Evolutionary conservation across 306 rosid species (phyloP).

Genomic region (Quercus alba): DNA sequence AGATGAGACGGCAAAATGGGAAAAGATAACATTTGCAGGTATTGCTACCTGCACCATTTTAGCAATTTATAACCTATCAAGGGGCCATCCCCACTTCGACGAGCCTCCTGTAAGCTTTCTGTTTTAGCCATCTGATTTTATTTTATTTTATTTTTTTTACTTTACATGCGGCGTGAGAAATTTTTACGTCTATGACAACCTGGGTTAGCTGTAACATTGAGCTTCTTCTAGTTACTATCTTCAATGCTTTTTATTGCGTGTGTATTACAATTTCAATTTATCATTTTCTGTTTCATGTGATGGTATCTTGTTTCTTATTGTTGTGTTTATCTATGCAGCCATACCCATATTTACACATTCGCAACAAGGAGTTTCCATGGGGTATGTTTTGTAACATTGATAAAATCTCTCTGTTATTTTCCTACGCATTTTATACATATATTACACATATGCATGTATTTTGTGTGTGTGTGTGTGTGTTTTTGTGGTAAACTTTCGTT

Average conservation of each 20-base stretch:
- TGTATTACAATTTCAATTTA: background rate
- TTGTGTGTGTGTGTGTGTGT: too few species aligned
- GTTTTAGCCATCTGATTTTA: constrained; percentile 10
- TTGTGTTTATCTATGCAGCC: constrained; percentile 34
- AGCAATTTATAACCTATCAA: constrained; percentile 52
- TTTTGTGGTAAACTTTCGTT: too few species aligned
- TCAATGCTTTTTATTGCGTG: background rate
- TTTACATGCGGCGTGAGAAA: background rate
- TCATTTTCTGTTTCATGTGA: background rate
- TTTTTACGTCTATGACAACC: background rate
- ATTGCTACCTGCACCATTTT: constrained; percentile 61
- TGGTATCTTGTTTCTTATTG: background rate
- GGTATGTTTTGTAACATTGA: constrained; percentile 46
- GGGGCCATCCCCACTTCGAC: constrained; percentile 80
- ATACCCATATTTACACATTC: constrained; percentile 66
- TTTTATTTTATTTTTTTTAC: background rate
- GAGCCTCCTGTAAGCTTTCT: constrained; percentile 71
- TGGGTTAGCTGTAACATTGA: background rate
- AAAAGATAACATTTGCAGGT: constrained; percentile 87
- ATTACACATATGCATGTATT: too few species aligned
- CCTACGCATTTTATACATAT: background rate
- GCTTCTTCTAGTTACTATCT: background rate
- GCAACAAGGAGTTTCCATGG: constrained; percentile 99
- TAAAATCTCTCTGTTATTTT: background rate
- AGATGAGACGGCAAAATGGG: constrained; percentile 97